phyloP scores from a whole-genome alignment of 2,329 filamentous ascomycete genomes.

The Fusarium hostae region DNA sequence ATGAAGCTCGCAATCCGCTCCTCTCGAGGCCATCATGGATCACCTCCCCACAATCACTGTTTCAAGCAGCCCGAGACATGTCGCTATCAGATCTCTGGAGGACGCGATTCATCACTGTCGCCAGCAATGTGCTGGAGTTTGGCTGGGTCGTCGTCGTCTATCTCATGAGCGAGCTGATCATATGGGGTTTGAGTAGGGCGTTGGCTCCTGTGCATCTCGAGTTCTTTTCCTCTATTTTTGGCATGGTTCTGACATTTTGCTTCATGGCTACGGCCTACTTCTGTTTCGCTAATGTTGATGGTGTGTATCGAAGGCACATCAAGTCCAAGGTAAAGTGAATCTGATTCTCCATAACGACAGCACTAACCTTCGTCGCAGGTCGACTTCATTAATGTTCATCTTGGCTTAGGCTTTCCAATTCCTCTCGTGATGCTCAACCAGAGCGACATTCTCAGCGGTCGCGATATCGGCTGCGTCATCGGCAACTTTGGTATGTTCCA shows the following conservation, averaged over 20 bases:
- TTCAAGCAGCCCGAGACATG: constrained; percentile 43
- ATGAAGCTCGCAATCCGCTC: constrained; percentile 29
- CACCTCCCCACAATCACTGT: constrained; percentile 23
- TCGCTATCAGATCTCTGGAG: constrained; percentile 34
- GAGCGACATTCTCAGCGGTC: constrained; percentile 46
- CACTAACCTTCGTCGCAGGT: constrained; percentile 50
- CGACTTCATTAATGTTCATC: constrained; percentile 62
- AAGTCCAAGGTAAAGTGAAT: constrained; percentile 48
- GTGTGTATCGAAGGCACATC: constrained; percentile 47
- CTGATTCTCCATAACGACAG: accelerated
- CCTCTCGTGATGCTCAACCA: constrained; percentile 60
- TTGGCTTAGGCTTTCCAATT: constrained; percentile 62
- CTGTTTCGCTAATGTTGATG: constrained; percentile 34
- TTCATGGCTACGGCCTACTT: constrained; percentile 47
- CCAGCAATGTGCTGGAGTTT: constrained; percentile 35
- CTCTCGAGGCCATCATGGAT: constrained; percentile 21
- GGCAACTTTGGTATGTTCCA: constrained; percentile 56
- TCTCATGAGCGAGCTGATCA: constrained; percentile 56
- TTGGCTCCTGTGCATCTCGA: constrained; percentile 50
- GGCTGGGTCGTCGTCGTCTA: constrained; percentile 52
- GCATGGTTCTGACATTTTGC: constrained; percentile 56
- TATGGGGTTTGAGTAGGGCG: constrained; percentile 55
- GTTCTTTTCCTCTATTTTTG: constrained; percentile 61
- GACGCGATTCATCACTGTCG: constrained; percentile 12
- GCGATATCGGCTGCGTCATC: constrained; percentile 56